Evolutionary conservation across 2,329 filamentous ascomycete genomes (phyloP), one percentile per base, ranked within the genome.

Genomic region (Fonsecaea pedrosoi): DNA sequence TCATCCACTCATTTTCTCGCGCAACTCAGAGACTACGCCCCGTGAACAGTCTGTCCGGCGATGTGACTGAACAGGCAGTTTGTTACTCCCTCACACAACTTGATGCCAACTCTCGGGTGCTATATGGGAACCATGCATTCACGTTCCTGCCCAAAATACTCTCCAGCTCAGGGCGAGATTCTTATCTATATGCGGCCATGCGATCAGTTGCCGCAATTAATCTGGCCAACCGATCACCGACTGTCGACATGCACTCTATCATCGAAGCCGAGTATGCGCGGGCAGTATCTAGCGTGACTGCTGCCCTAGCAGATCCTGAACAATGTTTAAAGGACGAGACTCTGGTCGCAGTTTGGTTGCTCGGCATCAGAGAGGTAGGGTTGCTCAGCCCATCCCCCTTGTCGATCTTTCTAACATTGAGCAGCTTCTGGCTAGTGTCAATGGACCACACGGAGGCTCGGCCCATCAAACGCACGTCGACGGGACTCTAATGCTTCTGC

Each of bases 181-280:
- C 67, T n/a, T 66, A 66, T 48, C 60, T 69, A 12, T 58, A 69
- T 32, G 55, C 63, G 21, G 63, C 67, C 13, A 69, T 69, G 67
- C 54, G 67, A 30, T 62, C 67, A 18, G 67, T 69, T 15, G 67
- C 60, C 3, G 59, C 56, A 8, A 60, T 64, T 32, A 69, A 69
- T 32, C 25, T 69, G n/a, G 64, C 67, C n/a, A 69, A 69, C 38
- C 67, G 67, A 25, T 69, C 67, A 53, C 67, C 64, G 3, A 69
- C 67, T 5, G 60, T 66, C 13, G 60, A 69, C 35, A 64, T 69
- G 60, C 40, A 38, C 13, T 35, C 53, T 13, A 54, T 66, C 21
- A 58, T 69, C 25, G 67, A 69, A 37, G 45, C 56, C 6, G 63
- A 65, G 58, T 69, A 69, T 48, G 58, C 63, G 7, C 61, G 54